These are phyloP conservation scores for Alnus glutinosa DNA, from an alignment of 306 rosid species.

Conservation along the genomic window DNA sequence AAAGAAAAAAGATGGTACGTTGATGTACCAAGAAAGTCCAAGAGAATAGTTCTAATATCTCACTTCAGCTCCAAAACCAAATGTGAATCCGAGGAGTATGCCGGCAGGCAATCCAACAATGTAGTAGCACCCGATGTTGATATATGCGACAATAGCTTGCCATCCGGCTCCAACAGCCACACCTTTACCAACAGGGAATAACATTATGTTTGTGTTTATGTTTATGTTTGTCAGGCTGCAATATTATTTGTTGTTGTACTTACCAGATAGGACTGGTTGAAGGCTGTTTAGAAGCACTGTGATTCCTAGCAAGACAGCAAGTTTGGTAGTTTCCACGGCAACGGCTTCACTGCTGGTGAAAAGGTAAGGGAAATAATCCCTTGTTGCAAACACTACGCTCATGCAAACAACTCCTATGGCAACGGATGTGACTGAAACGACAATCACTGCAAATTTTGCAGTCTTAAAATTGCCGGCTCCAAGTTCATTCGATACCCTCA, in stretches of 20 bases:
- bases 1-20: too few species aligned
- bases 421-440: slow-evolving; percentile 67
- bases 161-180: slow-evolving; percentile 93
- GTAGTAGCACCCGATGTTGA: slow-evolving; percentile 76
- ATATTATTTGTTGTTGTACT: neutral
- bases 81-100: slow-evolving; percentile 64
- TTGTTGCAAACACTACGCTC: slow-evolving; percentile 46
- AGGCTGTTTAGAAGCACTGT: slow-evolving; percentile 73
- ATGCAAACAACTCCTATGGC: slow-evolving; percentile 54
- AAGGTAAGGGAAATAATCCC: slow-evolving; percentile 60
- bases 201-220: neutral
- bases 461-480: slow-evolving; percentile 58
- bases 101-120: slow-evolving; percentile 75
- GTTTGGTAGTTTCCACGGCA: slow-evolving; percentile 67
- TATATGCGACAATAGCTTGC: slow-evolving; percentile 79
- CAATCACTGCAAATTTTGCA: slow-evolving; percentile 66
- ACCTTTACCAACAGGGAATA: slow-evolving; percentile 40
- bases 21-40: neutral
- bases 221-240: neutral
- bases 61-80: slow-evolving; percentile 61
- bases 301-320: slow-evolving; percentile 56
- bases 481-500: slow-evolving; percentile 87
- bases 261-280: slow-evolving; percentile 78
- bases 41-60: neutral
- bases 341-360: slow-evolving; percentile 64